Conservation (phyloP, 208 protist species). For the Trypanosoma melophagium region DNA sequence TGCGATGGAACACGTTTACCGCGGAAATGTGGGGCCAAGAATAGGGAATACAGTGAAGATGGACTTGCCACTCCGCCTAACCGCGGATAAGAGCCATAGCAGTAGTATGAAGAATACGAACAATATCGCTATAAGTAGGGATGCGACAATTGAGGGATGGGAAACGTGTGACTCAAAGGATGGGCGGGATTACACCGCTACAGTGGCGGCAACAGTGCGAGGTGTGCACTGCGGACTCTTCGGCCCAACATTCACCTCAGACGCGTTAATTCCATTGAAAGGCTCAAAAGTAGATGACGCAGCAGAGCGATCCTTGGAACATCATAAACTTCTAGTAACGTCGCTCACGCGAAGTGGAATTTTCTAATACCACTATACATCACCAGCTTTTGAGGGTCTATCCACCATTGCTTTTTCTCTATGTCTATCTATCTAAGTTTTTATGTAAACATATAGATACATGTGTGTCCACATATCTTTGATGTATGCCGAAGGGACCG, state of each 20-base stretch:
- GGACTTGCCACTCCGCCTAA: too few species aligned
- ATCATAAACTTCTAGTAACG: conserved; percentile 22
- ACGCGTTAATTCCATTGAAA: conserved; percentile 20
- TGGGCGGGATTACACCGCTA: conserved; percentile 16
- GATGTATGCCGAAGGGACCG: too few species aligned
- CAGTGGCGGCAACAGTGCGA: conserved; percentile 21
- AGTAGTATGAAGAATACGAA: too few species aligned
- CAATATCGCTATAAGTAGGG: too few species aligned
- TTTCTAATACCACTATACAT: neutral
- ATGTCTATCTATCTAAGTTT: too few species aligned
- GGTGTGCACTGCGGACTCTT: conserved; percentile 23
- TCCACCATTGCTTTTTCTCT: too few species aligned
- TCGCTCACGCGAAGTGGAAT: conserved; percentile 14
- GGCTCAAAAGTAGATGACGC: neutral
- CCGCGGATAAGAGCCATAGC: too few species aligned
- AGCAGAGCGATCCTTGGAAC: conserved; percentile 13
- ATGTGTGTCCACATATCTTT: too few species aligned
- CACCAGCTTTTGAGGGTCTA: too few species aligned
- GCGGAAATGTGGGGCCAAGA: neutral
- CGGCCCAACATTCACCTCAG: conserved; percentile 25
- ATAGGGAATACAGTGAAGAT: neutral
- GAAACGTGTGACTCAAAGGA: neutral
- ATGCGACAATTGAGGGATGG: too few species aligned
- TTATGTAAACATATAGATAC: too few species aligned
- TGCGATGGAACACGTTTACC: conserved; percentile 34